Evolutionary conservation across 768 basidiomycete species (phyloP), one percentile per base, ranked within the genome.

Genomic region (Baorangia bicolor): DNA sequence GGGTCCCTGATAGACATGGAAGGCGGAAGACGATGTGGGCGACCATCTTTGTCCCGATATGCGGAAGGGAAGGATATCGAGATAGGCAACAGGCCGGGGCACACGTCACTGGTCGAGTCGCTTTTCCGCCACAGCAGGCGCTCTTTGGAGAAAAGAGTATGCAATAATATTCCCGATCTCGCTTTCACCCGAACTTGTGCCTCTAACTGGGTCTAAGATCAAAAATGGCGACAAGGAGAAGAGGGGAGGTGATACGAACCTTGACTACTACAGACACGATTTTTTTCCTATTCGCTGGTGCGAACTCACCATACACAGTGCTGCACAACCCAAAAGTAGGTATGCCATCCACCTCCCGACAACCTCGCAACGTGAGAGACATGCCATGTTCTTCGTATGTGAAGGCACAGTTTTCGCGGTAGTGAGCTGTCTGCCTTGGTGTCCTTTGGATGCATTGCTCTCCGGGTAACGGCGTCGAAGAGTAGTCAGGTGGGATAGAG

Each of bases 401-500:
- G 57, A 73, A 71, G 21, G 68, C 57, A 34, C 50, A 61, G n/a
- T 53, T 62, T 39, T 60, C 70, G 14, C 47, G 57, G 25, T 50
- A 42, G 47, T 34, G 23, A 13, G 37, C 30, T 9, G 48, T 25
- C n/a, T 50, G 51, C 18, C 33, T 57, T 25, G 70, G 81, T 0
- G 83, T 80, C 41, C 75, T 76, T 39, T 82, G 78, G 9, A 89
- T 78, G 18, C 74, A 74, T 50, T 74, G 72, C 60, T 89, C 87
- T 27, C 78, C 82, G 3, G 69, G 72, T 5, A 75, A 66, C 33
- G 81, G 85, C 27, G 78, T 77, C 34, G 67, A 77, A 45, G 87
- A 84, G 64, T 89, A 90, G 9, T 72, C 65, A 2, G 87, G 87
- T 27, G 81, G 80, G 2, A 71, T 69, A 7, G 84, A 79, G 2